A percentile compares a stretch with the other conserved stretches of the same genome.
These are phyloP conservation scores for Penicillium frequentans DNA, from an alignment of 2,329 filamentous ascomycete species.

Conservation along the genomic window DNA sequence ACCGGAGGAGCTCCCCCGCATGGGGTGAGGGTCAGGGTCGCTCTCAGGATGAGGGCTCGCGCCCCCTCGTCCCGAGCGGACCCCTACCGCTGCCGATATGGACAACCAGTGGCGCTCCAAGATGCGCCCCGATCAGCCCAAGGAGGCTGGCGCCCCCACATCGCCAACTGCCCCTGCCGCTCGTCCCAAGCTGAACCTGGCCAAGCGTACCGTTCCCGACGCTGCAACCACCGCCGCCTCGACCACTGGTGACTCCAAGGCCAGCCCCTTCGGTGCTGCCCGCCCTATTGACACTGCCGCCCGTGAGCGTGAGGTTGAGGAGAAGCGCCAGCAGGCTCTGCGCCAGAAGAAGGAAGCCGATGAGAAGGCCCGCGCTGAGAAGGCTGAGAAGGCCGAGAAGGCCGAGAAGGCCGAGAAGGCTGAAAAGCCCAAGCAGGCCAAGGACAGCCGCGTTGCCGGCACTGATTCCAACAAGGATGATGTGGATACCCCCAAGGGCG, in stretches of 20 bases:
- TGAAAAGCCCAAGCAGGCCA: constrained; percentile 53
- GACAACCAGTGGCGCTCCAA: constrained; percentile 90
- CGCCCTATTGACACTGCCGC: constrained; percentile 91
- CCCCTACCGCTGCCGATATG: constrained; percentile 82
- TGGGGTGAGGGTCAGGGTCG: constrained; percentile 69
- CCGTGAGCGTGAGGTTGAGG: constrained; percentile 84
- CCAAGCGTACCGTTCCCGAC: constrained; percentile 89
- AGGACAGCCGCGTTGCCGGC: constrained; percentile 32
- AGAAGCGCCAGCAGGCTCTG: constrained; percentile 73
- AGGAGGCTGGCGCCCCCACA: constrained; percentile 70
- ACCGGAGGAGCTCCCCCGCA: constrained; percentile 68
- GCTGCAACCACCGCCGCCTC: constrained; percentile 52
- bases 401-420: constrained; percentile 64
- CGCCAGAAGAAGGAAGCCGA: constrained; percentile 77
- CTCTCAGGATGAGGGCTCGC: constrained; percentile 74
- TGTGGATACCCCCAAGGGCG: constrained; percentile 42
- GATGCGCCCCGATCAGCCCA: constrained; percentile 83
- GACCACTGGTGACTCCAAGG: constrained; percentile 66
- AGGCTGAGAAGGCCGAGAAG: constrained; percentile 66
- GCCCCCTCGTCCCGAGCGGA: constrained; percentile 64
- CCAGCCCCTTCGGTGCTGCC: constrained; percentile 90
- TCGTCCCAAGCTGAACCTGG: constrained; percentile 81
- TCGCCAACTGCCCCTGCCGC: constrained; percentile 57
- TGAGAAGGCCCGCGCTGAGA: constrained; percentile 47
- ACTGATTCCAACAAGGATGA: constrained; percentile 44